Evolutionary conservation across 345 rosid genomes (phyloP), one percentile per base, ranked within the genome.

Genomic region (Boechera divaricarpa): DNA sequence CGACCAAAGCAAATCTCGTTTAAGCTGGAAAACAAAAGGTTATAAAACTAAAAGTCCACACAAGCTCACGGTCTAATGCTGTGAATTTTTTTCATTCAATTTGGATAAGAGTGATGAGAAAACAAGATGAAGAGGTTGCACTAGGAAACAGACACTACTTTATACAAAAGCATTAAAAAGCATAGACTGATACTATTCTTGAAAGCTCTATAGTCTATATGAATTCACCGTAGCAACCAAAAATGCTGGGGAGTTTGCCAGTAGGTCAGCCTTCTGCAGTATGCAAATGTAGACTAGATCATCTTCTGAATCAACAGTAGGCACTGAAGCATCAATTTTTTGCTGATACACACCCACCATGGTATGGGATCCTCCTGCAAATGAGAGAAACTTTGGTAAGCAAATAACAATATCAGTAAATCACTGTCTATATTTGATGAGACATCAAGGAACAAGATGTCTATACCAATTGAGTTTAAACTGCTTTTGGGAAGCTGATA

Each of bases 381-480:
- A 42, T 18, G 41, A 56, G 52, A 56, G 39, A 56, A 56, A 35
- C 53, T 15, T n/a, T 12, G 41, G 11, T 69, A 49, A 66, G 58
- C 44, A 16, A 32, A 10, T 18, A 0, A 66, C 41, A 16, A 28
- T 56, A 69, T 29, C 53, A n/a, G 39, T 51, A 15, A 39, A 55
- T 69, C 10, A 3, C 6, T 3, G 41, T 28, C 41, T 69, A 55
- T 53, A 32, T 29, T 55, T 41, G 31, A 39, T 15, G 63, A 69
- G 15, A 24, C 2, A 68, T 45, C 1, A 10, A 38, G 26, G 28
- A 41, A n/a, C 24, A n/a, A 54, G 15, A 39, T 54, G 10, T 69
- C 7, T 28, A 6, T 69, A 69, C 74, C 63, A 52, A n/a, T 9
- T 9, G 51, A 38, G 15, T 58, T 68, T 36, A 36, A 53, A 68